Evolutionary conservation across 2,329 filamentous ascomycete genomes (phyloP).

Genomic region (Sarocladium oryzae): DNA sequence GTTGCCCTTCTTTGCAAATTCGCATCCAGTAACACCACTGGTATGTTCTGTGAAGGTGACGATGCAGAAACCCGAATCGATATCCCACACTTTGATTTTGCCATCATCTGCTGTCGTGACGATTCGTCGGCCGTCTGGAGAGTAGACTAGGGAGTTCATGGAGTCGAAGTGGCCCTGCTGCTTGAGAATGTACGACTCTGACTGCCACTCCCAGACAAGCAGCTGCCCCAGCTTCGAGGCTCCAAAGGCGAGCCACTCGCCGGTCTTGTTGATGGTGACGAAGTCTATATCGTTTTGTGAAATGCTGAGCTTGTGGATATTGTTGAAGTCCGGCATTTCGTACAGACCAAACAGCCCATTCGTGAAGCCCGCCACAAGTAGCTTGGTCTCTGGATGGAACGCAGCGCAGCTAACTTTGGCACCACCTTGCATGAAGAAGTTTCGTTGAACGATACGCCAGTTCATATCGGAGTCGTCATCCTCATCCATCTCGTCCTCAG

Average conservation of each 20-base stretch:
- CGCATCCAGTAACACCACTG: constrained; percentile 86
- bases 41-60: constrained; percentile 98
- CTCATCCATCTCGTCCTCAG: constrained; percentile 52
- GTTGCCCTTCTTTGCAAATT: constrained; percentile 92
- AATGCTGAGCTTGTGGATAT: constrained; percentile 88
- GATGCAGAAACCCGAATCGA: constrained; percentile 92
- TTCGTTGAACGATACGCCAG: constrained; percentile 85
- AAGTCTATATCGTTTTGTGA: constrained; percentile 96
- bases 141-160: constrained; percentile 89
- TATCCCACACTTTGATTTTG: constrained; percentile 98
- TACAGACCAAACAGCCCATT: constrained; percentile 92
- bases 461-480: constrained; percentile 60
- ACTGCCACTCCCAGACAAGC: constrained; percentile 99
- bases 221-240: constrained; percentile 92
- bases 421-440: constrained; percentile 91
- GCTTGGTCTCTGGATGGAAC: constrained; percentile 77
- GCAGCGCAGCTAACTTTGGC: constrained; percentile 84
- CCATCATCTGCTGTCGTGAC: constrained; percentile 94
- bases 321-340: constrained; percentile 91
- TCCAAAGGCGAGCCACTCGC: constrained; percentile 96
- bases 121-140: constrained; percentile 86
- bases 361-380: constrained; percentile 96
- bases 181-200: constrained; percentile 96
- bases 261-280: constrained; percentile 87
- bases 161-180: constrained; percentile 96